Evolutionary conservation across 371 early-diverging fungal species (phyloP).

Genomic region (Saksenaea vasiformis): DNA sequence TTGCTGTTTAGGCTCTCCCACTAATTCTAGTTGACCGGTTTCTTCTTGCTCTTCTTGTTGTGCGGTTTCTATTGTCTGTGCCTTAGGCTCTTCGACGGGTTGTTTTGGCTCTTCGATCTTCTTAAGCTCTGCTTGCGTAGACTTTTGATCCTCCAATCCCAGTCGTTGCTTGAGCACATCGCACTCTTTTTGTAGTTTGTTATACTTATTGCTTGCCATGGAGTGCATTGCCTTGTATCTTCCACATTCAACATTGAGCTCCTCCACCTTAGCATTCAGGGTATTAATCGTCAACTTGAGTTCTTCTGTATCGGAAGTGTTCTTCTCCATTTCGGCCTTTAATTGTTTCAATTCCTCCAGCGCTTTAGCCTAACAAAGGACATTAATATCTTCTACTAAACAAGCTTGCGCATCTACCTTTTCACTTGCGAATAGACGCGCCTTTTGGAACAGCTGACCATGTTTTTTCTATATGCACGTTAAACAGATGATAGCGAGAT

Average conservation of each 20-base stretch:
- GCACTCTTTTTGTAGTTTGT: conserved; percentile 18
- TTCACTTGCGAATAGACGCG: neutral
- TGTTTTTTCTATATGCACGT: neutral
- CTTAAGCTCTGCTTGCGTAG: neutral
- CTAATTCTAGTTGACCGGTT: neutral
- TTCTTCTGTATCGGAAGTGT: neutral
- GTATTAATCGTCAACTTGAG: conserved; percentile 7
- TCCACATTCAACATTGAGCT: conserved; percentile 9
- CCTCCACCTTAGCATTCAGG: conserved; percentile 9
- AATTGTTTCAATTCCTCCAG: neutral
- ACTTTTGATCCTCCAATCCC: too few relatives aligned
- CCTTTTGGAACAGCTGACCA: neutral
- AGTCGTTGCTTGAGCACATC: conserved; percentile 7
- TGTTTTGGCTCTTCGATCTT: neutral
- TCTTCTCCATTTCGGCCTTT: neutral
- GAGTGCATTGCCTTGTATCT: conserved; percentile 22
- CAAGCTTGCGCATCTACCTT: neutral
- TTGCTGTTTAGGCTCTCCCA: neutral
- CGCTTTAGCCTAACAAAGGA: neutral
- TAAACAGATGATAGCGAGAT: neutral
- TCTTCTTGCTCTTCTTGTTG: neutral
- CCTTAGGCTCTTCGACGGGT: neutral
- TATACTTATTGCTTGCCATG: conserved; percentile 17
- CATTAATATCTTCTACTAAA: neutral
- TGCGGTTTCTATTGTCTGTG: neutral